phyloP scores from a whole-genome alignment of 352 stramenopile species.

The Globisporangium nagaii region DNA sequence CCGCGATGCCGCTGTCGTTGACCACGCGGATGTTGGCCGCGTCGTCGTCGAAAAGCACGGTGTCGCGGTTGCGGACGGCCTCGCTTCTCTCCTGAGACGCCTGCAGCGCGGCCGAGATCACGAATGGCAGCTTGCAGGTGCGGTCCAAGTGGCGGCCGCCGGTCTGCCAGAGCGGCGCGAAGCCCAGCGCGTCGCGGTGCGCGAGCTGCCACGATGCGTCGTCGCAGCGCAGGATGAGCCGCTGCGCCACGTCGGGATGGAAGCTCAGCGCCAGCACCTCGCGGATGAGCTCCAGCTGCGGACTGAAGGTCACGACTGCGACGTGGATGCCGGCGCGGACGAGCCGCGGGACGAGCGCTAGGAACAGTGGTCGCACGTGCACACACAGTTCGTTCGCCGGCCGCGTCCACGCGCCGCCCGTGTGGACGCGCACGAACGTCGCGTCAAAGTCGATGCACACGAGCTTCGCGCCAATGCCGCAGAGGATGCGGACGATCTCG shows the following conservation, averaged over 20 bases:
- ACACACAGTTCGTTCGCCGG: constrained; percentile 33
- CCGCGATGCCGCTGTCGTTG: constrained; percentile 65
- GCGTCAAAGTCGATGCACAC: constrained; percentile 85
- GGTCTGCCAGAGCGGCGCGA: constrained; percentile 53
- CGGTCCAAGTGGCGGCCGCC: constrained; percentile 49
- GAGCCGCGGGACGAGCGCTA: constrained; percentile 47
- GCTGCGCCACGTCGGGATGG: constrained; percentile 14
- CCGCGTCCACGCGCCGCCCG: constrained; percentile 44
- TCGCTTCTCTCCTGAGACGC: constrained; percentile 19
- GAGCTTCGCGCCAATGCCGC: constrained; percentile 39
- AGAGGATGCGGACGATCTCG: constrained; percentile 38
- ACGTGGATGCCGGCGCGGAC: constrained; percentile 36
- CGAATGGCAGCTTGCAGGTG: constrained; percentile 69
- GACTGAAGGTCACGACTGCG: constrained; percentile 79
- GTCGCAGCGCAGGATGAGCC: constrained; percentile 62
- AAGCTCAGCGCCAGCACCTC: constrained; percentile 62
- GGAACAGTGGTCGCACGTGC: constrained; percentile 64
- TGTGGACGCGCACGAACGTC: constrained; percentile 77
- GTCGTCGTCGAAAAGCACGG: constrained; percentile 79
- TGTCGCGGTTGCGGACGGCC: constrained; percentile 52
- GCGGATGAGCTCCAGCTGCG: constrained; percentile 57
- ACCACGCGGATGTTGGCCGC: constrained; percentile 68
- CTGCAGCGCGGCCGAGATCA: constrained; percentile 62
- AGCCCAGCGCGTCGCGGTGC: constrained; percentile 35
- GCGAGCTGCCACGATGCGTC: constrained; percentile 51